Conservation (phyloP, 371 early-diverging fungal species). For the Parasitella parasitica region DNA sequence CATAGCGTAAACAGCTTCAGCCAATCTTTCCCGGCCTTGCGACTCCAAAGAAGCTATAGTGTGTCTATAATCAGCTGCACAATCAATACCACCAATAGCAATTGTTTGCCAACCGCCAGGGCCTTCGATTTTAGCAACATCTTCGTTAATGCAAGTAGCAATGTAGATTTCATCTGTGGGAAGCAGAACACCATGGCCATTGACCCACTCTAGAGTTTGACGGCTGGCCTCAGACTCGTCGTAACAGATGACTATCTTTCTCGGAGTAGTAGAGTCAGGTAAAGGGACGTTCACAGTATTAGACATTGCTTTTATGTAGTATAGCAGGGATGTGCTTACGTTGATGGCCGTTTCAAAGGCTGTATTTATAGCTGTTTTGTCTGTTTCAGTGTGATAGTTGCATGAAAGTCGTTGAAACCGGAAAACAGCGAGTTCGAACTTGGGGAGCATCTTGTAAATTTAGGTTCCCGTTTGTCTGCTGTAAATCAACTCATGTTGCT, state of each 20-base stretch:
- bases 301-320: not conserved
- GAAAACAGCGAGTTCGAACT: no score
- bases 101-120: not conserved
- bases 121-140: conserved; percentile 7
- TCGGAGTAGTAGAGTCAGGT: not conserved
- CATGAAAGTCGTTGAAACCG: not conserved
- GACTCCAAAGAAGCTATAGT: conserved; percentile 2
- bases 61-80: not conserved
- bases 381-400: not conserved
- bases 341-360: not conserved
- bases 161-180: conserved; percentile 16
- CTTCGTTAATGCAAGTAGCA: conserved; percentile 18
- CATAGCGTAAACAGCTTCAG: conserved; percentile 5
- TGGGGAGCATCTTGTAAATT: no score
- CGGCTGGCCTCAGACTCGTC: conserved; percentile 14
- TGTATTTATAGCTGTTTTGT: not conserved
- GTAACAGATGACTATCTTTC: conserved; percentile 18
- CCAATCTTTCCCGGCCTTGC: not conserved
- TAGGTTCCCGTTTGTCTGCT: not conserved
- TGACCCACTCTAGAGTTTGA: conserved; percentile 17
- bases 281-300: not conserved
- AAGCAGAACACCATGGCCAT: conserved; percentile 10
- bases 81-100: not conserved
- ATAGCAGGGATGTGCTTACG: not conserved
- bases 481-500: not conserved